Evolutionary conservation across 345 rosid species (phyloP).

Genomic region (Raphanus raphanistrum): DNA sequence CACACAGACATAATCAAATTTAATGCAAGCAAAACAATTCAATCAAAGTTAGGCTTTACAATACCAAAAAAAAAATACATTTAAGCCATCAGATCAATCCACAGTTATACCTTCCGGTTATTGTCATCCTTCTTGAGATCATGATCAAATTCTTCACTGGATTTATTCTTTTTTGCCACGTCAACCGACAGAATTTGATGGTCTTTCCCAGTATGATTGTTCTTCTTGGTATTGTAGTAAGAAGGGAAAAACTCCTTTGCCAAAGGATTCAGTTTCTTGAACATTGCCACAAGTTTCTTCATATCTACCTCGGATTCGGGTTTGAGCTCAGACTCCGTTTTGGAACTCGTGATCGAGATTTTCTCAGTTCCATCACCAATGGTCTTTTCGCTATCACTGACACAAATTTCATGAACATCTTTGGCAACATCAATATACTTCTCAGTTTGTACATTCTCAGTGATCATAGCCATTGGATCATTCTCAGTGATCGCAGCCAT

Average conservation of each 20-base stretch:
- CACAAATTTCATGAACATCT: constrained; percentile 46
- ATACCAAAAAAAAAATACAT: background rate
- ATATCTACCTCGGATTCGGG: constrained; percentile 61
- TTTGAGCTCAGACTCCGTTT: constrained; percentile 48
- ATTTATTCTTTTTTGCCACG: constrained; percentile 32
- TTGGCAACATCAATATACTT: constrained; percentile 35
- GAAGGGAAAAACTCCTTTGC: constrained; percentile 89
- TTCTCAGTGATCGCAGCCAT: constrained; percentile 60
- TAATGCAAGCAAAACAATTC: background rate
- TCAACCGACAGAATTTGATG: constrained; percentile 36
- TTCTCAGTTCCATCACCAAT: constrained; percentile 22
- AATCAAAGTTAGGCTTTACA: background rate
- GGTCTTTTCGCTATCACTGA: constrained; percentile 26
- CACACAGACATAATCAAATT: constrained; percentile 3
- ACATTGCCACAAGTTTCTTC: constrained; percentile 70
- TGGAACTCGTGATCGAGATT: constrained; percentile 41
- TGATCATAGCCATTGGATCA: constrained; percentile 68
- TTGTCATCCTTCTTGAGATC: constrained; percentile 38
- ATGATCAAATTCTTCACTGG: constrained; percentile 31
- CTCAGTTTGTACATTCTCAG: constrained; percentile 57
- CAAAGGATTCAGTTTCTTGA: constrained; percentile 82
- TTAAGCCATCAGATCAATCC: background rate
- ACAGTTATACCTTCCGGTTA: constrained; percentile 23
- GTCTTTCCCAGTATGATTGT: constrained; percentile 31
- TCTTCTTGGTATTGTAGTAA: constrained; percentile 41